Base-by-base conservation (phyloP, 2,329 filamentous ascomycete genomes). In the Pestalotiopsis fici region DNA sequence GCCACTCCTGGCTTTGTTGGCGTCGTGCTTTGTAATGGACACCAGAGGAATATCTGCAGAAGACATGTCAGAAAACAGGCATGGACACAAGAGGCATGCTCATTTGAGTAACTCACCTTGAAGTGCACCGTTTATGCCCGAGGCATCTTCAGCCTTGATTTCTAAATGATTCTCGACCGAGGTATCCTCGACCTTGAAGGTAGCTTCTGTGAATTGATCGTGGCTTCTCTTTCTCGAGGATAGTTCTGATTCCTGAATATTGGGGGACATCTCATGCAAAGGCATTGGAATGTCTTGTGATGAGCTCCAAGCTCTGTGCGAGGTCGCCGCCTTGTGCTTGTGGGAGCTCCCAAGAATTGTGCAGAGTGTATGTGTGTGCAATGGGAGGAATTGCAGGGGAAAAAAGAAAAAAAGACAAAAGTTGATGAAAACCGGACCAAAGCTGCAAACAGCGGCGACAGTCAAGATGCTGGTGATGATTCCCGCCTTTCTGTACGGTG, bases 231-330 rank as follows among this genome's bases (percentile, higher is more conserved):
- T 87, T 64, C 81, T 79, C 60, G 78, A 76, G 31, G 76, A 76
- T 23, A 75, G 71, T 63, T 85, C 82, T 27, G 79, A 75, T 72
- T 85, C 83, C 73, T 82, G 80, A 35, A 85, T 79, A 69, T 87
- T 87, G 13, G 80, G 76, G 21, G 85, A 83, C 74, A 86, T 78
- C 65, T 81, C 78, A 57, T 81, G 76, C 28, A 87, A 77, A 74
- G 86, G 81, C 85, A 87, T 87, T 68, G 75, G 69, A 66, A 69
- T 59, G 39, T 60, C 62, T 65, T 39, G 7, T 27, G 11, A 27
- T 68, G 56, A 56, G 56, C 65, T 21, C 23, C 66, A 72, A 69
- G 65, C 43, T 65, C 31, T 47, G 15, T 18, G 43, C n/a, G 39
- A 18, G 47, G 27, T n/a, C 62, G 27, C n/a, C 50, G 62, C 23